Base-by-base conservation (phyloP, 1,139 yeast genomes). In the Kodamaea sp. region DNA sequence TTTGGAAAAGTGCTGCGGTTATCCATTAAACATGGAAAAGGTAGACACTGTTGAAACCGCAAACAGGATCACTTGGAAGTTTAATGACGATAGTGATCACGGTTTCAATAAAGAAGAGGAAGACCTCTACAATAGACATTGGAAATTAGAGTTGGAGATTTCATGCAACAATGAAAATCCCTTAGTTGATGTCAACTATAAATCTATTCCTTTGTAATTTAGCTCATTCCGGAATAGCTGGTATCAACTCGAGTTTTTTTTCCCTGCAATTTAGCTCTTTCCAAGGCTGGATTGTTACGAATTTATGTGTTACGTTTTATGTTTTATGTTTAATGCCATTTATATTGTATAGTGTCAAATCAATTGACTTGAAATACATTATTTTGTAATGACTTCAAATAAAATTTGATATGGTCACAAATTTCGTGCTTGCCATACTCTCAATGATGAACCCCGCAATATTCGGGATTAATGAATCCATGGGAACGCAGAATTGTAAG, bases 161-260 rank as follows among this genome's bases (percentile, higher is more conserved):
- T 70, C 67, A 42, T 77, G 84, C 53, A 75, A 74, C 53, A 78
- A 77, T 43, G 77, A 78, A 45, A 73, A 71, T 51, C 82, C 86
- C 16, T 53, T 73, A 62, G 80, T 79, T 41, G 80, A 75, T 44
- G 80, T 80, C 22, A 79, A 74, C 47, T 79, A 78, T 51, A 67
- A 55, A 53, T 73, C 83, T 15, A 51, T 66, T 34, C 76, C 76
- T 10, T 12, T 35, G 12, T 35, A 29, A 18, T 18, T 6, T 18
- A 18, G n/a, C n/a, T n/a, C n/a, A n/a, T n/a, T n/a, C n/a, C n/a
- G n/a, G n/a, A n/a, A n/a, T n/a, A n/a, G n/a, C n/a, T n/a, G n/a
- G n/a, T n/a, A n/a, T n/a, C n/a, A n/a, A n/a, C n/a, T n/a, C n/a
- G n/a, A n/a, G n/a, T n/a, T n/a, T n/a, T n/a, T n/a, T n/a, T n/a